A percentile compares a stretch with the other conserved stretches of the same genome.
Evolutionary conservation across 2,329 filamentous ascomycete genomes (phyloP).

Genomic region (Fusarium verticillioides): DNA sequence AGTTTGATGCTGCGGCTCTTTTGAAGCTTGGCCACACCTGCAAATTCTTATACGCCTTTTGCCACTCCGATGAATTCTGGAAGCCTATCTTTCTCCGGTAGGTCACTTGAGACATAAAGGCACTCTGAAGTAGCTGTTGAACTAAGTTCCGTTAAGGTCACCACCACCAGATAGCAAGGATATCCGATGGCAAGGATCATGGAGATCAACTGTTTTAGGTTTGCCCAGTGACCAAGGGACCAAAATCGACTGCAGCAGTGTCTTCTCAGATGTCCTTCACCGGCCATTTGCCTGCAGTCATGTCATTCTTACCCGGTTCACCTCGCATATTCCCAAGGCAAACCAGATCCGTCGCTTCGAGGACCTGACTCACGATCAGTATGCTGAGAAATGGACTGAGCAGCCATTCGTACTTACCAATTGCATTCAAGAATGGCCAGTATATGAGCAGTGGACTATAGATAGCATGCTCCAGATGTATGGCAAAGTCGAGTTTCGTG

Average conservation of each 20-base stretch:
- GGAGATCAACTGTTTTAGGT: conserved; percentile 81
- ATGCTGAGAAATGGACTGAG: conserved; percentile 79
- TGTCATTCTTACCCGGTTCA: conserved; percentile 73
- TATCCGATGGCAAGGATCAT: conserved; percentile 79
- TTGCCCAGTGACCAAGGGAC: conserved; percentile 63
- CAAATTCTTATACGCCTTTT: conserved; percentile 87
- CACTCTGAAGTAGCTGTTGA: conserved; percentile 16
- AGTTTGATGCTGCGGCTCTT: conserved; percentile 72
- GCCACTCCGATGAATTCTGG: conserved; percentile 87
- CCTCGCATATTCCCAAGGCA: conserved; percentile 73
- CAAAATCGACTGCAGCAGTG: conserved; percentile 75
- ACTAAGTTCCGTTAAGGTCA: conserved; percentile 42
- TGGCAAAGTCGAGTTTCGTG: conserved; percentile 77
- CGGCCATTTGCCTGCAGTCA: conserved; percentile 91
- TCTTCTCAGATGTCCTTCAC: conserved; percentile 92
- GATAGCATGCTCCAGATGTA: conserved; percentile 74
- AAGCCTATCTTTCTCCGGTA: conserved; percentile 86
- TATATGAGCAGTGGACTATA: conserved; percentile 78
- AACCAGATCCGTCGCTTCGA: conserved; percentile 80
- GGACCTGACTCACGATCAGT: conserved; percentile 77
- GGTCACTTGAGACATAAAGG: conserved; percentile 55
- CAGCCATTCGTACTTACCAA: conserved; percentile 87
- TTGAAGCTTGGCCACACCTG: conserved; percentile 79
- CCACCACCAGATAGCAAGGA: conserved; percentile 47
- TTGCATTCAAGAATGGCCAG: conserved; percentile 85